Base-by-base conservation (phyloP, 192 early-diverging fungal species). In the Coemansia sp. region DNA sequence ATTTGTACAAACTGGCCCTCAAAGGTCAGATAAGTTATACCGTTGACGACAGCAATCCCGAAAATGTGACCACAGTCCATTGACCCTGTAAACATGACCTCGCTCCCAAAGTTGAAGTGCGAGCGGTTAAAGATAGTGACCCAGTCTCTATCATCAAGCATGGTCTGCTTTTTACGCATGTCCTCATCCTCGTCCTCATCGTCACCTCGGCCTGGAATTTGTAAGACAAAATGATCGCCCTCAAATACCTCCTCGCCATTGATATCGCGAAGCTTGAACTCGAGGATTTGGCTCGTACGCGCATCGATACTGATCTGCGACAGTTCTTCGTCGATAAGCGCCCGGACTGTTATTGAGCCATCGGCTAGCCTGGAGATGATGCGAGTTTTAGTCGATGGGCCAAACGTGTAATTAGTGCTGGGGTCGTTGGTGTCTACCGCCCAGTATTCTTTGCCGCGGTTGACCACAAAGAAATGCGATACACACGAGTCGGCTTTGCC, bases 201-300 rank as follows among this genome's bases (percentile, higher is more conserved):
- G 4, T 23, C 7, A 39, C 12, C 0, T 39, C 38, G 38, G 11
- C 9, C 38, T 9, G 38, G 38, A 39, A 39, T 39, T 14, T 39
- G 11, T 7, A 39, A 39, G 2, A 14, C 38, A 29, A 53, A 53
- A 2, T 11, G 5, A 9, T 53, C 25, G 51, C 51, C 51, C 27
- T 53, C 51, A 8, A 31, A 11, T 11, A 53, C 51, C 31, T 53
- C 51, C 21, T 53, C 51, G 51, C 51, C 51, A 53, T 53, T 53
- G 21, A 9, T 3, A 19, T 53, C 51, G 25, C 12, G 51, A 9
- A 53, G 27, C 51, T 29, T 53, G 11, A 53, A 53, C 19, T 29
- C 11, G 23, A 27, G 1, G 4, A 23, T 53, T 19, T 29, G 51
- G 25, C 12, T 29, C 0, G 51, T 53, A 29, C 1, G 25, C 23